phyloP scores from a whole-genome alignment of 345 rosid species.

The Barbarea vulgaris region DNA sequence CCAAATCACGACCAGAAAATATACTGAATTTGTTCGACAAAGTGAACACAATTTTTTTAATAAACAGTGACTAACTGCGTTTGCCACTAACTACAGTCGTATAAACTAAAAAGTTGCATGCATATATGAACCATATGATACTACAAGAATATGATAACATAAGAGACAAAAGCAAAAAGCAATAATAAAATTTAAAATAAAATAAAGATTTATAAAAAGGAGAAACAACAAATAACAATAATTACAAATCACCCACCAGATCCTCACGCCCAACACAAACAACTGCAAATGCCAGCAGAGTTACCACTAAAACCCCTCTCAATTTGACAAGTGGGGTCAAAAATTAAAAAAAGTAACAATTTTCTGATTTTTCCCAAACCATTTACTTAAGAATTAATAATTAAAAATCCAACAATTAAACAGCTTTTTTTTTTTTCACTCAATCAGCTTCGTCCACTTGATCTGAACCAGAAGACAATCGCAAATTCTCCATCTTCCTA shows the following conservation, averaged over 20 bases:
- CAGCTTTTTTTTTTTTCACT: slow-evolving; percentile 1
- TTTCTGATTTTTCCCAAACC: neutral
- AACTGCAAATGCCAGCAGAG: slow-evolving; percentile 28
- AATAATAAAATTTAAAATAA: neutral
- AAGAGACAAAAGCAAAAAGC: slow-evolving; percentile 1
- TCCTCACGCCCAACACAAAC: slow-evolving; percentile 36
- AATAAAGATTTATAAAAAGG: neutral
- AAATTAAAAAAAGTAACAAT: neutral
- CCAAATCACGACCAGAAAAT: neutral
- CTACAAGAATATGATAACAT: neutral
- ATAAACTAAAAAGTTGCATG: neutral
- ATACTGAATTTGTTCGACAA: neutral
- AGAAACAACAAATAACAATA: slow-evolving; percentile 23
- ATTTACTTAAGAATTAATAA: slow-evolving; percentile 14
- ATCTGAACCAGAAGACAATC: slow-evolving; percentile 20
- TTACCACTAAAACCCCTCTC: slow-evolving; percentile 28
- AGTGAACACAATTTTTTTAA: neutral
- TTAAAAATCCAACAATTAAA: slow-evolving; percentile 15
- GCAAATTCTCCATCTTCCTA: slow-evolving; percentile 34
- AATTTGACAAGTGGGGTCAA: slow-evolving; percentile 26
- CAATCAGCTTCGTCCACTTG: slow-evolving; percentile 34
- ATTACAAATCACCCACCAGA: slow-evolving; percentile 37
- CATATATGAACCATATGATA: no score
- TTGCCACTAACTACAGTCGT: neutral
- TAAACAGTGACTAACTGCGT: slow-evolving; percentile 4